phyloP scores from a whole-genome alignment of 1,284 basidiomycete species.

The Puccinia coronata region DNA sequence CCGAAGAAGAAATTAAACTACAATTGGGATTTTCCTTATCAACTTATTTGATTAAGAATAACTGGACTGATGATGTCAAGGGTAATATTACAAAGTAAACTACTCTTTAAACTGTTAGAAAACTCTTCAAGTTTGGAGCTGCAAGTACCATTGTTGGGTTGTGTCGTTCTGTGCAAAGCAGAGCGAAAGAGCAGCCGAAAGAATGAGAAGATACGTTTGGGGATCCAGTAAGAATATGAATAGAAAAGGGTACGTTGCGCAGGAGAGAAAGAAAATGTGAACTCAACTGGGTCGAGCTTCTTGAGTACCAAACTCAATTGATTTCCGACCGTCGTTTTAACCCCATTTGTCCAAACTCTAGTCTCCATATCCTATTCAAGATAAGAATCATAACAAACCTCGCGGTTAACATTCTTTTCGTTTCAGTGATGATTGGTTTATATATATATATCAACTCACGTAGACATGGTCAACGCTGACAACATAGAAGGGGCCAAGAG shows the following conservation, averaged over 20 bases:
- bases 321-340: constrained; percentile 43
- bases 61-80: no score
- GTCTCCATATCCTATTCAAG: constrained; percentile 47
- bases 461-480: constrained; percentile 46
- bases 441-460: background rate
- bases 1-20: no score
- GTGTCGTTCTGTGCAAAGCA: constrained; percentile 42
- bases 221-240: background rate
- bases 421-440: background rate
- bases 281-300: constrained; percentile 47
- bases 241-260: background rate
- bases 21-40: no score
- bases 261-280: background rate
- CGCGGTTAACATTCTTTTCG: background rate
- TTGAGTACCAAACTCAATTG: constrained; percentile 44
- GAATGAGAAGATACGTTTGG: no score
- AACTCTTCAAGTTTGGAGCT: constrained; percentile 19
- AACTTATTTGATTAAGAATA: no score
- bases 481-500: constrained; percentile 38
- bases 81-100: no score
- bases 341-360: constrained; percentile 30
- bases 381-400: background rate
- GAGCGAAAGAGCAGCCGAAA: no score
- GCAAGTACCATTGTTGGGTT: constrained; percentile 44
- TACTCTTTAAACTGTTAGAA: no score